Base-by-base conservation (phyloP, 2,329 filamentous ascomycete genomes). In the Rhinocladiella similis region DNA sequence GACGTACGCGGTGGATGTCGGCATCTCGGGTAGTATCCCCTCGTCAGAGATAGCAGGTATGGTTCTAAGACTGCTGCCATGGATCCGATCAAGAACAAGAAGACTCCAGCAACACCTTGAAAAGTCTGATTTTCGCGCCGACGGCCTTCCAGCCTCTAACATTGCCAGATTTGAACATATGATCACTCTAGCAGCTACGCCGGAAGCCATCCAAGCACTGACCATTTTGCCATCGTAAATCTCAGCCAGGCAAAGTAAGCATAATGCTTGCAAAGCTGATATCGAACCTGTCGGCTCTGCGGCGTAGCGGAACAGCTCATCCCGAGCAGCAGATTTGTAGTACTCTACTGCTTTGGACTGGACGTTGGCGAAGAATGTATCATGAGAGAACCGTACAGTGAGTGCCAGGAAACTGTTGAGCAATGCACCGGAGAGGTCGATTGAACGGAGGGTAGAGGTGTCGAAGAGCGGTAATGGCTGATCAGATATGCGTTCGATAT, bases 401-500 rank as follows among this genome's bases (percentile, higher is more conserved):
- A 33, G 29, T 33, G 29, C 29, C 29, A 33, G 63, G 56, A 70
- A 79, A 71, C 19, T 68, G 61, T 13, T 67, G 60, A 5, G 80
- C 63, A 36, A 55, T 2, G 19, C 69, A 75, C 5, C 66, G 58
- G 7, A 79, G 53, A 57, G 81, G 79, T 1, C 61, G 10, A 70
- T 63, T 47, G 16, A 12, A 6, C 29, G 50, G 25, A 63, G 48
- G 2, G 27, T 51, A 19, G 53, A 27, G 22, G 41, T 16, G 16
- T 73, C 68, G 49, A 82, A 82, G 0, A 82, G 66, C 14, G 74
- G 73, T 19, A 82, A 67, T 5, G 79, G 78, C 49, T 82, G 80
- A 20, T 73, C 76, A 50, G 81, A 76, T 53, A 77, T 79, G 60
- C 77, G 81, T 3, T 70, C 63, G 3, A 80, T 60, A 61, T 81